A percentile compares a stretch with the other conserved stretches of the same genome.
These are phyloP conservation scores for Aspergillus cristatus DNA, from an alignment of 495 filamentous ascomycete genomes.

Conservation along the genomic window DNA sequence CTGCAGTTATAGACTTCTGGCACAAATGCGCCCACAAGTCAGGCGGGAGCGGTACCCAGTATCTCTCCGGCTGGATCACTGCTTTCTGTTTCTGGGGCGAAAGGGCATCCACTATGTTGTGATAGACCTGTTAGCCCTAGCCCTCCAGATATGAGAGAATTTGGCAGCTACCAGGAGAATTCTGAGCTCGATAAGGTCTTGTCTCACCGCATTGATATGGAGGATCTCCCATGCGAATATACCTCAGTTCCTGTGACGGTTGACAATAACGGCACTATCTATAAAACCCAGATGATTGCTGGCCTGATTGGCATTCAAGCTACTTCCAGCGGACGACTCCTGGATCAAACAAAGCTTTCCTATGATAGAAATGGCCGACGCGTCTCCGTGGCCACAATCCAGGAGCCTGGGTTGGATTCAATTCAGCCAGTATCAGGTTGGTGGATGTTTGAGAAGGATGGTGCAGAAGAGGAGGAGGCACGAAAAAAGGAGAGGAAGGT, in stretches of 20 bases:
- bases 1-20: slow-evolving; percentile 34
- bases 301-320: slow-evolving; percentile 19
- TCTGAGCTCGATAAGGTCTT: slow-evolving; percentile 11
- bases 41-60: slow-evolving; percentile 16
- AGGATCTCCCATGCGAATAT: slow-evolving; percentile 15
- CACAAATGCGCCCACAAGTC: slow-evolving; percentile 14
- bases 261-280: slow-evolving; percentile 13
- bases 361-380: neutral
- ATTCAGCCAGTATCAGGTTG: slow-evolving; percentile 22
- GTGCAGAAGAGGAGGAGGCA: too few species aligned
- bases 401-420: slow-evolving; percentile 16
- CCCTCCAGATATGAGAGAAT: too few species aligned
- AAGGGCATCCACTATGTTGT: slow-evolving; percentile 20
- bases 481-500: too few species aligned
- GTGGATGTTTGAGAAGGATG: slow-evolving; percentile 28
- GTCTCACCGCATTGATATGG: slow-evolving; percentile 10
- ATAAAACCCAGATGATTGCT: slow-evolving; percentile 21
- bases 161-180: too few species aligned
- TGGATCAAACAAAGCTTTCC: too few species aligned
- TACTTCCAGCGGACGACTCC: slow-evolving; percentile 10
- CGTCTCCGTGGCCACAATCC: neutral
- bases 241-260: slow-evolving; percentile 20
- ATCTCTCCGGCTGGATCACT: slow-evolving; percentile 37
- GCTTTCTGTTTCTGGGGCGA: slow-evolving; percentile 40
- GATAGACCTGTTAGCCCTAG: too few species aligned